Base-by-base conservation (phyloP, 352 stramenopile species). In the Phytophthora boehmeriae region DNA sequence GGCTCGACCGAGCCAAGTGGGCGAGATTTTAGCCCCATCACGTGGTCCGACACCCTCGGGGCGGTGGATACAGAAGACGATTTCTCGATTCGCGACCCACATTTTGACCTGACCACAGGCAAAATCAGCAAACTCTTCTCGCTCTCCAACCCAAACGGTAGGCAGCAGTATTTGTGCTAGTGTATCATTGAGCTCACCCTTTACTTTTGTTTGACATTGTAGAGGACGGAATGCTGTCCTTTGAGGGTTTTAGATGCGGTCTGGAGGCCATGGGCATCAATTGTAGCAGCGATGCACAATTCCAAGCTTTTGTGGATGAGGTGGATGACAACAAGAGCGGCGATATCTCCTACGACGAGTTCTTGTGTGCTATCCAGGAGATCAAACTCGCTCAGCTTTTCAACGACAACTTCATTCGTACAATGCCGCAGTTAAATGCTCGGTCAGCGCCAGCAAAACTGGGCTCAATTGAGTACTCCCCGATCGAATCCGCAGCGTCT, bases 361-460 rank as follows among this genome's bases (percentile, higher is more conserved):
- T 96, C 62, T 71, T 92, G 59, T 71, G 75, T 10, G 84, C 86
- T 11, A 86, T 96, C 38, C 88, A 96, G 47, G 86, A 92, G 59
- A 91, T 96, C 47, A 96, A 95, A 67, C 67, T 95, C 23, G 86
- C 84, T 19, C 84, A 95, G 48, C 77, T 96, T 27, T 93, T 96
- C 54, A 85, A 76, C 23, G 69, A 80, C 5, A 57, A 71, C 10
- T 88, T 89, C 54, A 22, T 90, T 3, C 65, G 44, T 1, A 77
- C 89, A 0, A 65, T 68, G 59, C 68, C 68, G 10, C 19, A 51
- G 22, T 43, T 68, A 8, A 38, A 25, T 6, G 28, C 47, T 36
- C n/a, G 25, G 13, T 28, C 32, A 17, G 14, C 55, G 25, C 45
- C 64, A 20, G 39, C 72, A 6, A 59, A 58, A 8, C 32, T 93